Percentiles rank a stretch among this genome's conserved stretches.
phyloP scores from a whole-genome alignment of 345 rosid genomes.

The Citrus reticulata region DNA sequence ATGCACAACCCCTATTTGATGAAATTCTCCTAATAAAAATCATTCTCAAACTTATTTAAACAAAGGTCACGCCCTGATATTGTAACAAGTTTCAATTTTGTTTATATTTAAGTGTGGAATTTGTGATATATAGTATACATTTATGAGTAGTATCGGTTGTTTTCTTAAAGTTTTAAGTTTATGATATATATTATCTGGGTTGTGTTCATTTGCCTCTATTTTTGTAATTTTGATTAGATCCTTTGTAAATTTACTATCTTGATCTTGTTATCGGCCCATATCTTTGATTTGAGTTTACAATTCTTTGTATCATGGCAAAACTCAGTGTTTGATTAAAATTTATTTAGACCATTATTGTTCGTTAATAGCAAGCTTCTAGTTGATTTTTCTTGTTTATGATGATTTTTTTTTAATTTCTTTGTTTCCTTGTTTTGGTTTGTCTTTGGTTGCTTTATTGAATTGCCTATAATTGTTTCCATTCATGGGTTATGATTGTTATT shows the following conservation, averaged over 20 bases:
- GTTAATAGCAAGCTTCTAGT: not conserved
- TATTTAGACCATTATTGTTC: not conserved
- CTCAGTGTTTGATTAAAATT: not conserved
- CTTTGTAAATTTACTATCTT: conserved; percentile 13
- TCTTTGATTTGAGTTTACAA: conserved; percentile 24
- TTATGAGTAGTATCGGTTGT: not conserved
- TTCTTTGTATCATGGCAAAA: conserved; percentile 1
- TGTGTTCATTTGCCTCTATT: conserved; percentile 8
- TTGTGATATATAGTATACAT: not conserved
- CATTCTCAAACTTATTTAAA: conserved; percentile 2
- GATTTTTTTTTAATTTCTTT: conserved; percentile 5
- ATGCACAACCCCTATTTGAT: too few species aligned
- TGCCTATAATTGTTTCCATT: not conserved
- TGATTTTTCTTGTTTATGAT: not conserved
- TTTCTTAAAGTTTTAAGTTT: not conserved
- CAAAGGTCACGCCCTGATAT: conserved; percentile 2
- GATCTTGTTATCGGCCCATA: conserved; percentile 19
- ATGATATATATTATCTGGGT: conserved; percentile 26
- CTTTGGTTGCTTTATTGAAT: not conserved
- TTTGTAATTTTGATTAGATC: conserved; percentile 27
- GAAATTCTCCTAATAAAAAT: not conserved
- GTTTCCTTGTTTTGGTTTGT: conserved; percentile 14
- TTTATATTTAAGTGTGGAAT: conserved; percentile 3
- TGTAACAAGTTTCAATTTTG: conserved; percentile 14
- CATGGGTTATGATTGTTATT: not conserved